Evolutionary conservation across 73 alveolate genomes (phyloP).

Genomic region (Tetrahymena borealis): DNA sequence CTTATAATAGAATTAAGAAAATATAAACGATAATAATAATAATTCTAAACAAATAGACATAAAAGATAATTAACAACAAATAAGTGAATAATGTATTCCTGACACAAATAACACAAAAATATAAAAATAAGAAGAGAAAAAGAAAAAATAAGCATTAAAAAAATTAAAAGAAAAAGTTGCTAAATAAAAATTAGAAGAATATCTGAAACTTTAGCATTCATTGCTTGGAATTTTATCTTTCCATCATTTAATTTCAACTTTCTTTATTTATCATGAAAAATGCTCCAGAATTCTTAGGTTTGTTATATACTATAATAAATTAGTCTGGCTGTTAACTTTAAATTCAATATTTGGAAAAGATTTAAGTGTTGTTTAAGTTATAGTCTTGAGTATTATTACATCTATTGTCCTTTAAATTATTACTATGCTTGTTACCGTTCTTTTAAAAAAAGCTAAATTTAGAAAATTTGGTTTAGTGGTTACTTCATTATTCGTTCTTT

Average conservation of each 20-base stretch:
- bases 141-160: neutral
- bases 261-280: neutral
- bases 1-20: too few relatives aligned
- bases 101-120: neutral
- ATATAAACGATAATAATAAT: too few relatives aligned
- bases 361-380: neutral
- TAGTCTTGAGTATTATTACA: neutral
- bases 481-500: neutral
- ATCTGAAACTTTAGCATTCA: neutral
- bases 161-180: neutral
- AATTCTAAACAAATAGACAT: neutral
- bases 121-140: neutral
- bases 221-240: neutral
- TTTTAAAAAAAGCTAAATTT: neutral
- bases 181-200: neutral
- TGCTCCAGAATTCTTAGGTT: neutral
- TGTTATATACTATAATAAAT: neutral
- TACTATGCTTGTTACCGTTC: neutral
- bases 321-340: neutral
- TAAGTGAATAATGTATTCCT: neutral
- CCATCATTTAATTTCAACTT: neutral
- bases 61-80: neutral
- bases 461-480: neutral
- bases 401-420: neutral
- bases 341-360: neutral